These are phyloP conservation scores for Carallia pectinifolia DNA, from an alignment of 345 rosid species.

Conservation along the genomic window DNA sequence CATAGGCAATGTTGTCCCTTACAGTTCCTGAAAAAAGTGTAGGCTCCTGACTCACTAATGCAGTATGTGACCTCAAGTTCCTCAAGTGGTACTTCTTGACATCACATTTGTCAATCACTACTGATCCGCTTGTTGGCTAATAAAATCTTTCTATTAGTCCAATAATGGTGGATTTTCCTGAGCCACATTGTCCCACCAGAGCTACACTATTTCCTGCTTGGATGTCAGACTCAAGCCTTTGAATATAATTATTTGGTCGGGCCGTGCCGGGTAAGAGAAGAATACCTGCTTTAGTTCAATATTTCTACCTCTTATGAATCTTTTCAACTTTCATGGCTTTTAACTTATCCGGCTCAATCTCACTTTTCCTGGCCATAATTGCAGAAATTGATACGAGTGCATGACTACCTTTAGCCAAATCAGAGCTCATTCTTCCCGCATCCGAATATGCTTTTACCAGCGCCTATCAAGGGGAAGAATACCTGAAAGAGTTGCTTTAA, in stretches of 20 bases:
- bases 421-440: conserved; percentile 54
- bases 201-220: conserved; percentile 44
- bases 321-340: conserved; percentile 15
- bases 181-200: conserved; percentile 47
- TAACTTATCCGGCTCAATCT: conserved; percentile 40
- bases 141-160: conserved; percentile 47
- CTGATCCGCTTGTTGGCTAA: conserved; percentile 34
- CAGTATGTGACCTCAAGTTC: conserved; percentile 40
- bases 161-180: conserved; percentile 52
- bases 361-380: conserved; percentile 30
- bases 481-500: conserved; percentile 40
- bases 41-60: conserved; percentile 42
- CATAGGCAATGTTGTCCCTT: conserved; percentile 3
- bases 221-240: conserved; percentile 33
- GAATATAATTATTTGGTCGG: conserved; percentile 35
- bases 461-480: conserved; percentile 48
- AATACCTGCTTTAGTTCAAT: conserved; percentile 38
- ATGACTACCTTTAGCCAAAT: conserved; percentile 38
- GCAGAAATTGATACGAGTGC: conserved; percentile 36
- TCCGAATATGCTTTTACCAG: conserved; percentile 44
- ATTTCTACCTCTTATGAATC: conserved; percentile 14
- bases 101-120: conserved; percentile 35
- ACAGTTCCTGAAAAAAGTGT: conserved; percentile 18
- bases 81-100: conserved; percentile 41
- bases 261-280: conserved; percentile 45